phyloP scores from a whole-genome alignment of 345 rosid genomes.

The Salix dunnii region DNA sequence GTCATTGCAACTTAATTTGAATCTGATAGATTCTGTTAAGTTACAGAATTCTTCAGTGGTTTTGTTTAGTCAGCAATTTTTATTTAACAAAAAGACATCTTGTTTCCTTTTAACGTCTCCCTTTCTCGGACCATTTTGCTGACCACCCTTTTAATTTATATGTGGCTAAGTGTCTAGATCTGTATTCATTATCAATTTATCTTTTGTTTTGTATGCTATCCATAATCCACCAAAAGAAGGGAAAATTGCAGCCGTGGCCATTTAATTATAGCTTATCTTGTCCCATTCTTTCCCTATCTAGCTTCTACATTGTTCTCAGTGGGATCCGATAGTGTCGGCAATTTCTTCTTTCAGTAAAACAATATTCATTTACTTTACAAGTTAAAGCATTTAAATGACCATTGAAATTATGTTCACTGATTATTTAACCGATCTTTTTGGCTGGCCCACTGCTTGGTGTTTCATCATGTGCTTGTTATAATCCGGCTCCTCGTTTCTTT shows the following conservation, averaged over 20 bases:
- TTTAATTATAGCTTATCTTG: not conserved
- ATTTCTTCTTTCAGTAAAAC: not conserved
- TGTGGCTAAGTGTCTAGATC: not conserved
- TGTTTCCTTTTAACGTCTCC: not conserved
- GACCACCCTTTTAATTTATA: not conserved
- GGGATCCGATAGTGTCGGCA: constrained; percentile 7
- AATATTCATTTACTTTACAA: not conserved
- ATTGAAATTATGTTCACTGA: not conserved
- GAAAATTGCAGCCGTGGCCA: not conserved
- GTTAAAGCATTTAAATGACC: no score
- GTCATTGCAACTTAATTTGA: not conserved
- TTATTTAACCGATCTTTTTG: no score
- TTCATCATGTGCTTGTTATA: not conserved
- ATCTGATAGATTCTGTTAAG: not conserved
- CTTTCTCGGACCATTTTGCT: not conserved
- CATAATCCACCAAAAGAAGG: constrained; percentile 11
- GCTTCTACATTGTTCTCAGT: constrained; percentile 1
- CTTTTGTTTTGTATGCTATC: not conserved
- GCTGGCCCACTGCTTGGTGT: not conserved
- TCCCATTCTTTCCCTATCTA: not conserved
- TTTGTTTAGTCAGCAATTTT: not conserved
- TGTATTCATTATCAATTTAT: constrained; percentile 2
- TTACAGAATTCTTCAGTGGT: not conserved
- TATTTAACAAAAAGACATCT: not conserved
- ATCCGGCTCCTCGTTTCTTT: not conserved